Evolutionary conservation across 192 early-diverging fungal species (phyloP).

Genomic region (Rhizophagus sp.): DNA sequence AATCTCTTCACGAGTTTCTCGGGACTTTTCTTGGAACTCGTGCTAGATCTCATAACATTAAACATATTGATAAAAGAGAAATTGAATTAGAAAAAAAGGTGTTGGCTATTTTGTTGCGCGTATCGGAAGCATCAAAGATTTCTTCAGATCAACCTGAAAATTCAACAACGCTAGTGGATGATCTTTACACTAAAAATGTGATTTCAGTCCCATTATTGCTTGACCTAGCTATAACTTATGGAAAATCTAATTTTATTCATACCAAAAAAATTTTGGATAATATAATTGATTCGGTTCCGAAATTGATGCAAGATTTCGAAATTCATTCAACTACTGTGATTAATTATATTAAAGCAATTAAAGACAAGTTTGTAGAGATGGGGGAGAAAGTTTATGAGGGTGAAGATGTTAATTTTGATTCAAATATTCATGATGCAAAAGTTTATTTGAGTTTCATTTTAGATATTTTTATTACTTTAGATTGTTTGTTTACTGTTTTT

Average conservation of each 20-base stretch:
- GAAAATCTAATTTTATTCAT: slow-evolving; percentile 41
- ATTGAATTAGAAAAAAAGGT: slow-evolving; percentile 23
- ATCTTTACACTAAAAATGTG: slow-evolving; percentile 32
- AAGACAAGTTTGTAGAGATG: slow-evolving; percentile 41
- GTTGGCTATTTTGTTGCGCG: background rate
- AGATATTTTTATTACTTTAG: slow-evolving; percentile 38
- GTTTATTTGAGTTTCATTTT: slow-evolving; percentile 38
- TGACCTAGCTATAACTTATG: slow-evolving; percentile 51
- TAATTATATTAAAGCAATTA: slow-evolving; percentile 48
- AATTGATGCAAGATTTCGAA: slow-evolving; percentile 49
- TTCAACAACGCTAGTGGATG: slow-evolving; percentile 27
- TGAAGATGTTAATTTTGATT: background rate
- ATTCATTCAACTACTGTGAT: slow-evolving; percentile 44
- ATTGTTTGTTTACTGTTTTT: slow-evolving; percentile 39
- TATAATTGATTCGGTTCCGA: slow-evolving; percentile 48
- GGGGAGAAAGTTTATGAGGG: background rate
- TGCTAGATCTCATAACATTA: slow-evolving; percentile 36
- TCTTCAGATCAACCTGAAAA: slow-evolving; percentile 7
- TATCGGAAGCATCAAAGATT: slow-evolving; percentile 5
- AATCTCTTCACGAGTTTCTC: slow-evolving; percentile 32
- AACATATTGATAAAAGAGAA: slow-evolving; percentile 10
- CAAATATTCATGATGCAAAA: slow-evolving; percentile 32
- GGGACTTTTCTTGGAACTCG: slow-evolving; percentile 41
- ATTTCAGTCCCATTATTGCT: slow-evolving; percentile 47
- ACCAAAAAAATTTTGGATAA: slow-evolving; percentile 38